Evolutionary conservation across 2,329 filamentous ascomycete species (phyloP).

Genomic region (Mariannaea elegans): DNA sequence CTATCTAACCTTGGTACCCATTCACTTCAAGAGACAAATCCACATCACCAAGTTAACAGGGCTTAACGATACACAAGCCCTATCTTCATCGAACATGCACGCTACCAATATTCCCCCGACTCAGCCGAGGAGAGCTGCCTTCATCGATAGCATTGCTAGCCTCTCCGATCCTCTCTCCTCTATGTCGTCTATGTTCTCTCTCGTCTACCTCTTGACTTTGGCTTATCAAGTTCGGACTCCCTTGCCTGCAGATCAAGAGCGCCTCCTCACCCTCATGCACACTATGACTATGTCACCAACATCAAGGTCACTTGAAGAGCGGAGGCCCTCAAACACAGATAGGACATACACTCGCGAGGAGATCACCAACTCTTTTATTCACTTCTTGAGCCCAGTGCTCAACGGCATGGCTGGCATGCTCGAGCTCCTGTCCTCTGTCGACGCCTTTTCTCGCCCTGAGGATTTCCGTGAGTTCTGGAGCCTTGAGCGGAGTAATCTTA

Average conservation of each 20-base stretch:
- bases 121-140: slow-evolving; percentile 31
- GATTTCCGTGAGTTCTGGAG: slow-evolving; percentile 48
- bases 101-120: slow-evolving; percentile 35
- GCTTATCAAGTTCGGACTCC: slow-evolving; percentile 44
- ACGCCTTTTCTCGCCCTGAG: slow-evolving; percentile 43
- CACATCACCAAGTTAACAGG: neutral
- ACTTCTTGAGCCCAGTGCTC: slow-evolving; percentile 45
- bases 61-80: slow-evolving; percentile 4
- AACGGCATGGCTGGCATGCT: slow-evolving; percentile 47
- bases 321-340: neutral
- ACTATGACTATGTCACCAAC: slow-evolving; percentile 46
- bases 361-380: slow-evolving; percentile 43
- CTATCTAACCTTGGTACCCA: neutral
- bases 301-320: slow-evolving; percentile 19
- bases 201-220: slow-evolving; percentile 46
- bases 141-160: slow-evolving; percentile 41
- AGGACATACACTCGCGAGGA: slow-evolving; percentile 38
- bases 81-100: slow-evolving; percentile 28
- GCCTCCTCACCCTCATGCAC: slow-evolving; percentile 47
- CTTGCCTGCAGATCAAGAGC: slow-evolving; percentile 36
- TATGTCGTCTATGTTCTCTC: slow-evolving; percentile 44
- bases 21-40: neutral
- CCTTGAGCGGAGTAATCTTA: slow-evolving; percentile 45
- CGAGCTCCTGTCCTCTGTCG: slow-evolving; percentile 44
- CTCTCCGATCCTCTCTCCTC: slow-evolving; percentile 44